These are phyloP conservation scores for Pyrenophora teres DNA, from an alignment of 2,329 filamentous ascomycete genomes.

Conservation along the genomic window DNA sequence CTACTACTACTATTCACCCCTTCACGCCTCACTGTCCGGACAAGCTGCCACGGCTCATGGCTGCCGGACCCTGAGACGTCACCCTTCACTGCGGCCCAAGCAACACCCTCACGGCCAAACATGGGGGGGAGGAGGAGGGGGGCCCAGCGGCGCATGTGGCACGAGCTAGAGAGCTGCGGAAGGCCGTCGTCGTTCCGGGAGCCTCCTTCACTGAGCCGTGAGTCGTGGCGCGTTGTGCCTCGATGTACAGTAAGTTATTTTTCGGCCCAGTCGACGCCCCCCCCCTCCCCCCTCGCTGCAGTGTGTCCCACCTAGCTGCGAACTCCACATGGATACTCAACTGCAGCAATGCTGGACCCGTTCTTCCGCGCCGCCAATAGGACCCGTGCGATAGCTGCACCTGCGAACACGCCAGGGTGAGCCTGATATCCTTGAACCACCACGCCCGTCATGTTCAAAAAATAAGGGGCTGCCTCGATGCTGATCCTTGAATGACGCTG, in stretches of 20 bases:
- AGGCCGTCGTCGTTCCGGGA: constrained; percentile 18
- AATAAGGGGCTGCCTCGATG: background rate
- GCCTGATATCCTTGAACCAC: constrained; percentile 11
- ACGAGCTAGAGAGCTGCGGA: constrained; percentile 10
- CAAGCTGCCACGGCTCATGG: no score
- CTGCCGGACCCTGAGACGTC: constrained; percentile 19
- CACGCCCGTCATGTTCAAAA: background rate
- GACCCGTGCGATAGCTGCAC: constrained; percentile 20
- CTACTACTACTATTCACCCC: no score
- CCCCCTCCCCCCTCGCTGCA: no score
- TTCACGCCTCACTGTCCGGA: background rate
- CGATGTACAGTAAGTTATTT: background rate
- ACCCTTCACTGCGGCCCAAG: constrained; percentile 9
- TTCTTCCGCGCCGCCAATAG: constrained; percentile 36
- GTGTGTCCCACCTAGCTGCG: constrained; percentile 6
- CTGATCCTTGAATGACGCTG: constrained; percentile 4
- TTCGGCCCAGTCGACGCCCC: background rate
- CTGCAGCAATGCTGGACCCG: constrained; percentile 10
- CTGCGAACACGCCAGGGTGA: constrained; percentile 13
- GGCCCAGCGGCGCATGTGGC: constrained; percentile 2
- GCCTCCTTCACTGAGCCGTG: constrained; percentile 16
- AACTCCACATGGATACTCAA: constrained; percentile 8
- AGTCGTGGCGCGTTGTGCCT: constrained; percentile 12
- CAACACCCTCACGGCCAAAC: constrained; percentile 14
- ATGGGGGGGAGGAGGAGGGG: constrained; percentile 9